Base-by-base conservation (phyloP, 805 yeast genomes). In the Priceomyces medius region DNA sequence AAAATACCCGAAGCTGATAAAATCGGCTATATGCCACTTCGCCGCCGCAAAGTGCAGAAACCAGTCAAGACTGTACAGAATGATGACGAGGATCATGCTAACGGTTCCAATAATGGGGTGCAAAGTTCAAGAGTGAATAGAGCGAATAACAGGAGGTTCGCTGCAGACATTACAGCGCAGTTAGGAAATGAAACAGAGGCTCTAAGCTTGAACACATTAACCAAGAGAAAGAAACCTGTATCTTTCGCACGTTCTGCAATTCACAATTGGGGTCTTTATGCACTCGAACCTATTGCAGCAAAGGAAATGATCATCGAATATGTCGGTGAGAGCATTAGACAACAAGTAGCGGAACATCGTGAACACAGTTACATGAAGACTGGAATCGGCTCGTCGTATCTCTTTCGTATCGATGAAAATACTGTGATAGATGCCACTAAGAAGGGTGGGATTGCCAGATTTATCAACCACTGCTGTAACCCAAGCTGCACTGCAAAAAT, bases 401-500 rank as follows among this genome's bases (percentile, higher is more conserved):
- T 93, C 41, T 93, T 93, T 65, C 73, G 98, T 49, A 83, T 93
- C 33, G 98, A 93, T 58, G 96, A 89, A 56, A 86, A 86, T 50
- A 88, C 95, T 0, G 97, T 93, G 7, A 86, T 93, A 41, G 99
- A 93, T 66, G 99, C 99, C 5, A 91, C 98, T 0, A 91, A 90
- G 58, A 86, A 83, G 48, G 99, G 99, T 20, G 97, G 98, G 3
- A 90, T 90, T 54, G 98, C 99, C 0, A 73, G 99, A 45, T 93
- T 93, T 56, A 93, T 93, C 60, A 93, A 93, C 55, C 99, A 93
- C 61, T 89, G 97, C 60, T 93, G 99, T 66, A 86, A 85, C 40
- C 99, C 99, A 1, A 89, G 96, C 51, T 93, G 99, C 66, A 89
- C 96, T 0, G 98, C 99, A 1, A 91, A 90, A 58, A 89, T 93